Percentiles rank a stretch among this genome's conserved stretches.
phyloP scores from a whole-genome alignment of 2,329 filamentous ascomycete genomes.

The Aspergillus arachidicola region DNA sequence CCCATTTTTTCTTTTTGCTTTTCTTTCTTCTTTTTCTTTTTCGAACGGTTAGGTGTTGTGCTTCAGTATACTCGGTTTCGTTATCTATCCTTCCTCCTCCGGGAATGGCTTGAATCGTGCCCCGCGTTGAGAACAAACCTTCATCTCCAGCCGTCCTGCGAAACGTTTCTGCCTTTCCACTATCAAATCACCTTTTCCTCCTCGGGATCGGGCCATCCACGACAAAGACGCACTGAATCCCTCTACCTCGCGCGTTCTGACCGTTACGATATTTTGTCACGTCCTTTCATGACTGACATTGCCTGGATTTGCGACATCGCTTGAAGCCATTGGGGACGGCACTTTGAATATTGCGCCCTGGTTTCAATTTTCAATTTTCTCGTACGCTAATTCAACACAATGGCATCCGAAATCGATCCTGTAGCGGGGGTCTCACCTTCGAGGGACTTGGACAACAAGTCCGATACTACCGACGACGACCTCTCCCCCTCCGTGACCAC shows the following conservation, averaged over 20 bases:
- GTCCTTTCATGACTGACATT: background rate
- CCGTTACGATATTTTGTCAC: background rate
- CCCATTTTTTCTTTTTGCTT: background rate
- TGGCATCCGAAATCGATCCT: conserved; percentile 26
- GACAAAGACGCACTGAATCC: background rate
- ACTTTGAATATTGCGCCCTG: conserved; percentile 9
- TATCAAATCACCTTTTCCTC: background rate
- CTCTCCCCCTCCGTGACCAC: conserved; percentile 31
- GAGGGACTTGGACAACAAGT: conserved; percentile 22
- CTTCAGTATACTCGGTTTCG: background rate
- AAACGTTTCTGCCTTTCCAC: conserved; percentile 11
- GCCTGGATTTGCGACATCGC: conserved; percentile 4
- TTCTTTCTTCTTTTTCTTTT: background rate
- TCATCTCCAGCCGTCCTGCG: conserved; percentile 1
- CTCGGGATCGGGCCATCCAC: background rate
- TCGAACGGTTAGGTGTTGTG: background rate
- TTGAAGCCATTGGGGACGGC: conserved; percentile 13
- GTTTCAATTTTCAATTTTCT: background rate
- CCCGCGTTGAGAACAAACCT: conserved; percentile 9
- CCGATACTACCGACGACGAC: conserved; percentile 26
- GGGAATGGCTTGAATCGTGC: conserved; percentile 8
- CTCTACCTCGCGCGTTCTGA: background rate
- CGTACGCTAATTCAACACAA: conserved; percentile 12
- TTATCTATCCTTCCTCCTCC: conserved; percentile 3
- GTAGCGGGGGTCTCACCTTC: conserved; percentile 24